Percentiles rank a stretch among this genome's conserved stretches.
Conservation (phyloP, 306 rosid species). For the Sesbania bispinosa region DNA sequence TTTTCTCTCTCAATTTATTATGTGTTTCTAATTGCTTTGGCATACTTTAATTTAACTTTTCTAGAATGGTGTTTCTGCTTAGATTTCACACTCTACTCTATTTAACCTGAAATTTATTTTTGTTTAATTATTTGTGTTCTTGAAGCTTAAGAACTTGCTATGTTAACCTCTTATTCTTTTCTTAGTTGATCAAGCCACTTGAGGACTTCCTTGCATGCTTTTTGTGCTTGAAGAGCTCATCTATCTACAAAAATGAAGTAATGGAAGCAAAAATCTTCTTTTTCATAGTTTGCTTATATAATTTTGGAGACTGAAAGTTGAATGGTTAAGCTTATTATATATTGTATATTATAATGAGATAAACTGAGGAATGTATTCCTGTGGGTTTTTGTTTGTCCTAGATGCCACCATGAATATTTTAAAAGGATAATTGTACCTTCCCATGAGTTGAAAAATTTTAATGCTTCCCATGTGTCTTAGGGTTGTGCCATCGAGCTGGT, state of each 20-base stretch:
- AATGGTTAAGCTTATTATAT: background rate
- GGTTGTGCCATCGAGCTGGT: conserved; percentile 88
- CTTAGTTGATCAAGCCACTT: conserved; percentile 41
- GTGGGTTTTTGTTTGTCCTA: background rate
- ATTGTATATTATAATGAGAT: background rate
- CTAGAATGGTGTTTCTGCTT: background rate
- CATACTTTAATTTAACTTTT: conserved; percentile 4
- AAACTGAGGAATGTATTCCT: conserved; percentile 11
- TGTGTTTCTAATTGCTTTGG: conserved; percentile 8
- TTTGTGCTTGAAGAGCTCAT: conserved; percentile 34
- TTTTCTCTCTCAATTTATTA: conserved; percentile 10
- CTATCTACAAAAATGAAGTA: conserved; percentile 59
- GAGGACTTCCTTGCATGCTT: conserved; percentile 28
- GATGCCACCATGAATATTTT: background rate
- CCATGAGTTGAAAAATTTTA: background rate
- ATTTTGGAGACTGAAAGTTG: background rate
- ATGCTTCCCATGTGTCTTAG: conserved; percentile 34
- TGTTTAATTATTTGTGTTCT: background rate
- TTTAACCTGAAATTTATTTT: background rate
- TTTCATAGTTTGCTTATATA: conserved; percentile 6
- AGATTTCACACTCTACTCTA: background rate
- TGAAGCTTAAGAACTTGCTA: conserved; percentile 21
- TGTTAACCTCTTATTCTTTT: background rate
- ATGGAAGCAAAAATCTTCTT: conserved; percentile 13
- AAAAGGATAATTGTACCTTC: background rate